Evolutionary conservation across 441 rosid species (phyloP).

Genomic region (Omphalea diandra): DNA sequence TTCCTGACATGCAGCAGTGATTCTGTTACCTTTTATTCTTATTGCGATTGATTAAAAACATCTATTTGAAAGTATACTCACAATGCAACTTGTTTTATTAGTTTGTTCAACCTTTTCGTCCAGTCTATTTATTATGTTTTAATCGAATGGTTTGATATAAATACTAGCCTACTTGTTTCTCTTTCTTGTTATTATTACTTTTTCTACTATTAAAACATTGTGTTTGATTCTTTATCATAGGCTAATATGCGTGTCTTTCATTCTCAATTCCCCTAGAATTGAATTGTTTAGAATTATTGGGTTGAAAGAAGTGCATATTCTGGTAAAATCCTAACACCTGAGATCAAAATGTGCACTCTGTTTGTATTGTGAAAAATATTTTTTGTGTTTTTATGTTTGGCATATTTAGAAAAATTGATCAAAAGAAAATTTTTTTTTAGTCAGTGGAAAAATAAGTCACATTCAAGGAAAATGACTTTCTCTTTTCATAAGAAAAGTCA

Average conservation of each 20-base stretch:
- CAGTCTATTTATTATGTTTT: not conserved
- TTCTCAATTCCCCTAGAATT: no score
- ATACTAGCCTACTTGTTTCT: not conserved
- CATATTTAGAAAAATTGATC: no score
- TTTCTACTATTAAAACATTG: not conserved
- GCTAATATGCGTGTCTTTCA: not conserved
- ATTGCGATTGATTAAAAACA: not conserved
- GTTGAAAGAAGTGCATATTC: no score
- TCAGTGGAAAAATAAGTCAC: no score
- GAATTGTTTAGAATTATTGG: no score
- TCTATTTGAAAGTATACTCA: not conserved
- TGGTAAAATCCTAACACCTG: no score
- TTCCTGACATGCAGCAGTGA: not conserved
- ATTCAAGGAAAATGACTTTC: no score
- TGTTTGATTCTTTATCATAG: not conserved
- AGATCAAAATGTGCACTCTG: no score
- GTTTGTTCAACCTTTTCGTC: not conserved
- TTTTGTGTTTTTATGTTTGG: no score
- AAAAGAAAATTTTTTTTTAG: no score
- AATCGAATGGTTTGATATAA: not conserved
- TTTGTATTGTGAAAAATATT: no score
- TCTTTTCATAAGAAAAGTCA: no score
- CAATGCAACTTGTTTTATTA: not conserved
- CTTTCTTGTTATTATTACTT: not conserved
- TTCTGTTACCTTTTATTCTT: not conserved